Percentiles rank a stretch among this genome's conserved stretches.
Conservation (phyloP, 306 rosid species). For the Alnus rubra region DNA sequence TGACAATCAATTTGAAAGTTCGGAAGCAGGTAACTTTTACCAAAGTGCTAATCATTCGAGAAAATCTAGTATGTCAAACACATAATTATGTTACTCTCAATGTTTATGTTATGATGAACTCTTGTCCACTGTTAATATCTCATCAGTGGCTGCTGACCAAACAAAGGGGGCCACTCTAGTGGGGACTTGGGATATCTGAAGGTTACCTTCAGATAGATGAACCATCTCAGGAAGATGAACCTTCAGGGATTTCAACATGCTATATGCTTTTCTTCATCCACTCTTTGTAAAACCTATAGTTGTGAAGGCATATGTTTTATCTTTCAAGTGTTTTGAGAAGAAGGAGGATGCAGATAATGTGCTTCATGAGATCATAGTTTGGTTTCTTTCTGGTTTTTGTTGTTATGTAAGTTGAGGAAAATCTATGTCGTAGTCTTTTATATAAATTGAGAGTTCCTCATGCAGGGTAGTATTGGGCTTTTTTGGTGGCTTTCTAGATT, state of each 20-base stretch:
- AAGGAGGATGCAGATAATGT: background rate
- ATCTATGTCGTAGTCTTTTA: background rate
- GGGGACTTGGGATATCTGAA: slow-evolving; percentile 3
- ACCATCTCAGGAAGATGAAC: background rate
- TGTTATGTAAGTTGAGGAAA: background rate
- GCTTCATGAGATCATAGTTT: background rate
- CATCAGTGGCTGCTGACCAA: background rate
- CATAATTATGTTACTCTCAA: slow-evolving; percentile 4
- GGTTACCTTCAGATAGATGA: background rate
- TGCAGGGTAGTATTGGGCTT: background rate
- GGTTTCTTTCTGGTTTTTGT: background rate
- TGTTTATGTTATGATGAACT: background rate
- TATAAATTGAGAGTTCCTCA: slow-evolving; percentile 4
- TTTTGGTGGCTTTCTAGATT: slow-evolving; percentile 1
- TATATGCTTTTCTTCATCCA: background rate
- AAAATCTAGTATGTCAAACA: background rate
- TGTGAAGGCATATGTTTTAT: background rate
- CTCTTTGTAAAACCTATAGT: background rate
- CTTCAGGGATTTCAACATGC: background rate
- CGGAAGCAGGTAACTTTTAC: slow-evolving; percentile 45
- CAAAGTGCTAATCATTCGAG: slow-evolving; percentile 7
- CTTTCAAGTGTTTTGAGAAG: background rate
- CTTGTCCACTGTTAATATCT: slow-evolving; percentile 6
- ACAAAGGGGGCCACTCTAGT: background rate
- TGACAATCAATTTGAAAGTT: slow-evolving; percentile 29